These are phyloP conservation scores for Zoysia japonica DNA, from an alignment of 176 grass and related monocot species.

Conservation along the genomic window DNA sequence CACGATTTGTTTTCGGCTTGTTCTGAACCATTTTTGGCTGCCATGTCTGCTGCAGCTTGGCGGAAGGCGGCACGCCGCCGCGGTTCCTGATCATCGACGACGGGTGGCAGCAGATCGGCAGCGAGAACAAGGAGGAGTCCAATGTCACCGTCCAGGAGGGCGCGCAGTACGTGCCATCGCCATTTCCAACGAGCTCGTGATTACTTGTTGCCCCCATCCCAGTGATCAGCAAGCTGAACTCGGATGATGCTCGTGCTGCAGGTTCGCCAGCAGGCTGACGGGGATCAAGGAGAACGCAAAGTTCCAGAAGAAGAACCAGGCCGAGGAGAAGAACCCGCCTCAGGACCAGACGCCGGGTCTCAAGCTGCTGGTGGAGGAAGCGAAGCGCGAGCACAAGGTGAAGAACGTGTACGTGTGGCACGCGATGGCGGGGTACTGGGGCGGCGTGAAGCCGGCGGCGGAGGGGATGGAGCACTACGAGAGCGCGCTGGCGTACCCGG, in stretches of 20 bases:
- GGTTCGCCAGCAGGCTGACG: constrained; percentile 65
- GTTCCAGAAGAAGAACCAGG: constrained; percentile 63
- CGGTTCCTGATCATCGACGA: constrained; percentile 86
- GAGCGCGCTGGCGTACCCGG: constrained; percentile 57
- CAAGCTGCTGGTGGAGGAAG: constrained; percentile 54
- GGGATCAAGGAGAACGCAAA: constrained; percentile 92
- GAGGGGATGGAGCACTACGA: constrained; percentile 66
- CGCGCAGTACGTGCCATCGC: constrained; percentile 39
- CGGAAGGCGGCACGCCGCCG: constrained; percentile 63
- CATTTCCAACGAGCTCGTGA: too few species aligned
- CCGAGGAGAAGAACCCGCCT: neutral
- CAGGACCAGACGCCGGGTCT: constrained; percentile 47
- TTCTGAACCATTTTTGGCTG: neutral
- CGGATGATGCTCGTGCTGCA: too few species aligned
- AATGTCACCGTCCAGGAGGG: constrained; percentile 64
- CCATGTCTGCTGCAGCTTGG: constrained; percentile 38
- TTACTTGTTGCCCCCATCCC: too few species aligned
- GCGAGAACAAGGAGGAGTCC: constrained; percentile 34
- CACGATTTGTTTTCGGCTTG: neutral
- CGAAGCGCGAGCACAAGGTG: constrained; percentile 52
- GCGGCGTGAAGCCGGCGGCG: constrained; percentile 57
- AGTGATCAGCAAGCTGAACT: too few species aligned
- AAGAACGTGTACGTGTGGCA: constrained; percentile 84
- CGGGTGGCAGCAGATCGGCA: constrained; percentile 84
- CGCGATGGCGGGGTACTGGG: constrained; percentile 84